These are phyloP conservation scores for Calonectria hongkongensis DNA, from an alignment of 2,329 filamentous ascomycete species.

Conservation along the genomic window DNA sequence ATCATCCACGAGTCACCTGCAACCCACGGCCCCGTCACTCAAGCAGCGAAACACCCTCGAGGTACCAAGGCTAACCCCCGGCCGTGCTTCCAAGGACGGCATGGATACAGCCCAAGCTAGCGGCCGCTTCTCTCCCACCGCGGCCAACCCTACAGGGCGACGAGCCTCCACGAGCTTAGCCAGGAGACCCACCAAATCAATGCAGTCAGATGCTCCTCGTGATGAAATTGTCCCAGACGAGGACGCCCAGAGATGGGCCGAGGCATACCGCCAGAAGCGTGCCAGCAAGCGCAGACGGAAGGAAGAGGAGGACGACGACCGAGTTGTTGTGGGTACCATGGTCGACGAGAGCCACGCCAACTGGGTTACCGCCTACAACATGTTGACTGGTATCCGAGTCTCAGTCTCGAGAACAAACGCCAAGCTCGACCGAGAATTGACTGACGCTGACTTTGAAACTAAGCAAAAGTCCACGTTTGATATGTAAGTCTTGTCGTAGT, in stretches of 20 bases:
- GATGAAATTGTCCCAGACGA: slow-evolving; percentile 92
- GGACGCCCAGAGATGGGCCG: slow-evolving; percentile 93
- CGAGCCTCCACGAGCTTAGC: slow-evolving; percentile 89
- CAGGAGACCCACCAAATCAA: slow-evolving; percentile 87
- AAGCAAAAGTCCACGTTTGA: slow-evolving; percentile 99
- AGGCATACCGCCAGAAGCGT: slow-evolving; percentile 92
- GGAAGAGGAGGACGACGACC: slow-evolving; percentile 93
- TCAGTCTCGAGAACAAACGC: slow-evolving; percentile 97
- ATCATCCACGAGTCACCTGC: slow-evolving; percentile 70
- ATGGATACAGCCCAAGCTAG: slow-evolving; percentile 80
- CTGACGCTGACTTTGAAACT: slow-evolving; percentile 92
- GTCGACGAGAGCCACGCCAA: slow-evolving; percentile 98
- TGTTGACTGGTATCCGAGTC: slow-evolving; percentile 98
- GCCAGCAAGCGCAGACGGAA: slow-evolving; percentile 89
- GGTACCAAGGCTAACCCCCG: slow-evolving; percentile 82
- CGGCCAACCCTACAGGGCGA: slow-evolving; percentile 75
- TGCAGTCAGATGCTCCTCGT: slow-evolving; percentile 87
- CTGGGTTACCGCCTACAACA: slow-evolving; percentile 99
- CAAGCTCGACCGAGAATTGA: slow-evolving; percentile 93
- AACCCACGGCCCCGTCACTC: slow-evolving; percentile 69
- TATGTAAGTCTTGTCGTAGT: slow-evolving; percentile 76
- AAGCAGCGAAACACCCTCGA: slow-evolving; percentile 93
- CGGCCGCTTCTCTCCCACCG: slow-evolving; percentile 86
- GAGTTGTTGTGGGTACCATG: slow-evolving; percentile 96
- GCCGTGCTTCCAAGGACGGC: slow-evolving; percentile 83